Conservation (phyloP, 2,329 filamentous ascomycete species). For the Trematosphaeria pertusa region DNA sequence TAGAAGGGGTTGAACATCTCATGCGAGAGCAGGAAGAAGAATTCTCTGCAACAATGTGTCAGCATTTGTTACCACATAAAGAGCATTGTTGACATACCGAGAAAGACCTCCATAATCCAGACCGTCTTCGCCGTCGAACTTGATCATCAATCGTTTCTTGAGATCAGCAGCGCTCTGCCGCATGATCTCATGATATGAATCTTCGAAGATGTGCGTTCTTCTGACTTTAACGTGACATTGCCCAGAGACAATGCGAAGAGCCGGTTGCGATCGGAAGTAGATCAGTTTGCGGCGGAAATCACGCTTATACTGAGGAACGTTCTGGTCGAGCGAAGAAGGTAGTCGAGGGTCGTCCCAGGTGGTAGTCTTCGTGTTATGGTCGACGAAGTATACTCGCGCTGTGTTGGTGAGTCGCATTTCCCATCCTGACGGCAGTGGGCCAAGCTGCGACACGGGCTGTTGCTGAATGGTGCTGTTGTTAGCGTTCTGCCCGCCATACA, state of each 20-base stretch:
- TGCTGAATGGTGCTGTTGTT: conserved; percentile 87
- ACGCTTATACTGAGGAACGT: conserved; percentile 98
- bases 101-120: conserved; percentile 97
- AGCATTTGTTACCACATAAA: too few species aligned
- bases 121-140: conserved; percentile 98
- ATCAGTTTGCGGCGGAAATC: conserved; percentile 98
- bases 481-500: conserved; percentile 88
- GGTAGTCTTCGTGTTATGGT: conserved; percentile 99
- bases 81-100: too few species aligned
- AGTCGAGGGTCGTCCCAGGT: conserved; percentile 98
- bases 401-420: conserved; percentile 99
- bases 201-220: conserved; percentile 96
- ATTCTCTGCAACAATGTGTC: too few species aligned
- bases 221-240: conserved; percentile 99
- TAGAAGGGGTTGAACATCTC: conserved; percentile 99
- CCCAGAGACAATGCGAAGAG: conserved; percentile 90
- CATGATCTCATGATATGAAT: conserved; percentile 98
- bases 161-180: conserved; percentile 92
- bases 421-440: conserved; percentile 95
- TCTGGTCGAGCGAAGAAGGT: conserved; percentile 95
- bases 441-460: conserved; percentile 95
- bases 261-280: conserved; percentile 98
- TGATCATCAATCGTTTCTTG: conserved; percentile 99
- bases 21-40: conserved; percentile 98
- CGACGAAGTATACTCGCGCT: conserved; percentile 96